phyloP scores from a whole-genome alignment of 768 basidiomycete genomes.

The Mycena vitilis region DNA sequence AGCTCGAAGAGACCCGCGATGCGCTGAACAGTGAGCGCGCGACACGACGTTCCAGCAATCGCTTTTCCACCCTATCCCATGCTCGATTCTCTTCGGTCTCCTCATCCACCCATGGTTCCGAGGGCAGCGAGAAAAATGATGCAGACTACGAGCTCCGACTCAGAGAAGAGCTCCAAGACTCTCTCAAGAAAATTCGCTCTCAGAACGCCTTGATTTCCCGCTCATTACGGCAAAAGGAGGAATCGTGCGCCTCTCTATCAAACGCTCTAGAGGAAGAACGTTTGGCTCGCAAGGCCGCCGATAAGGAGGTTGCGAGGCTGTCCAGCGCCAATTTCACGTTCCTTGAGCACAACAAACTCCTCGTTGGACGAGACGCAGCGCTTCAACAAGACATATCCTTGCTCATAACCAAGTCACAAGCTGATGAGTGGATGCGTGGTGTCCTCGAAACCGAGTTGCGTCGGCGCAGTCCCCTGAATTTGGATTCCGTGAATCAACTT shows the following conservation, averaged over 20 bases:
- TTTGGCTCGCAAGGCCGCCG: constrained; percentile 31
- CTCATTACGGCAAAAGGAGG: constrained; percentile 37
- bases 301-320: constrained; percentile 37
- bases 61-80: constrained; percentile 32
- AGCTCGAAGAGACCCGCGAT: constrained; percentile 38
- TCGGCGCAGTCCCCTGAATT: constrained; percentile 19
- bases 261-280: constrained; percentile 39
- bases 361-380: constrained; percentile 39
- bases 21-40: constrained; percentile 39
- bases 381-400: constrained; percentile 40
- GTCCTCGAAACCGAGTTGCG: constrained; percentile 38
- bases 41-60: constrained; percentile 27
- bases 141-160: constrained; percentile 40
- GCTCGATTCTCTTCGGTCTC: constrained; percentile 35
- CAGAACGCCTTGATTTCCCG: constrained; percentile 41
- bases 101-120: constrained; percentile 25
- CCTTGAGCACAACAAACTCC: constrained; percentile 43
- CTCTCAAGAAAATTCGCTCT: constrained; percentile 42
- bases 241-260: constrained; percentile 33
- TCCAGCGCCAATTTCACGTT: constrained; percentile 39
- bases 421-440: constrained; percentile 40
- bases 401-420: constrained; percentile 40
- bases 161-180: constrained; percentile 38
- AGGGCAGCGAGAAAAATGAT: constrained; percentile 36
- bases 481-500: neutral